Conservation (phyloP, 352 stramenopile species). For the Plasmopara viticola region DNA sequence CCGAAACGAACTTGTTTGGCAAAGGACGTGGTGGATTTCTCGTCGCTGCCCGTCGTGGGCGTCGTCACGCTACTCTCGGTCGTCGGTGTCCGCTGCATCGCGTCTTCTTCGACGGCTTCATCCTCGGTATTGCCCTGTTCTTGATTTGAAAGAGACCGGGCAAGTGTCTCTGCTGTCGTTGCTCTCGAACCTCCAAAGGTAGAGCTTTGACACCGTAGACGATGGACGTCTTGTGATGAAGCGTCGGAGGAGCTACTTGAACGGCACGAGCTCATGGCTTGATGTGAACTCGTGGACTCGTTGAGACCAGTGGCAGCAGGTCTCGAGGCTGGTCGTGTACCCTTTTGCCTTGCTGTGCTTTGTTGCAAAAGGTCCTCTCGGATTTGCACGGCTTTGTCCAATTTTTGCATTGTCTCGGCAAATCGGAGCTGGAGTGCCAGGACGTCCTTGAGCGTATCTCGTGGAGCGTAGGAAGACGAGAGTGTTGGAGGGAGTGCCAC, state of each 20-base stretch:
- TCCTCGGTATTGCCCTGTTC: not conserved
- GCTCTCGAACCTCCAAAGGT: slow-evolving; percentile 20
- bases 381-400: slow-evolving; percentile 60
- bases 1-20: slow-evolving; percentile 56
- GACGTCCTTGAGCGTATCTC: slow-evolving; percentile 50
- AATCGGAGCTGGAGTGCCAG: slow-evolving; percentile 64
- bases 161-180: slow-evolving; percentile 27
- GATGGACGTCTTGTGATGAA: slow-evolving; percentile 8
- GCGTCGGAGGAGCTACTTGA: slow-evolving; percentile 30
- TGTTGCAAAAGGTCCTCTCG: slow-evolving; percentile 45
- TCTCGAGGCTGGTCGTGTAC: not conserved
- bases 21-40: slow-evolving; percentile 30
- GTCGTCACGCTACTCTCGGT: slow-evolving; percentile 26
- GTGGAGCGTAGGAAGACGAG: not conserved
- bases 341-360: slow-evolving; percentile 2
- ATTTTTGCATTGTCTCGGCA: slow-evolving; percentile 61
- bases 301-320: slow-evolving; percentile 7
- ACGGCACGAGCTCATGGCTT: slow-evolving; percentile 26
- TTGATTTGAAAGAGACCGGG: slow-evolving; percentile 18
- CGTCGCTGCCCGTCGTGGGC: slow-evolving; percentile 43
- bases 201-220: slow-evolving; percentile 9
- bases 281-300: slow-evolving; percentile 10
- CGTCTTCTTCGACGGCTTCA: slow-evolving; percentile 3
- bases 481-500: not conserved
- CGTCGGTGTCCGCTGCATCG: slow-evolving; percentile 16